Conservation (phyloP, 2,329 filamentous ascomycete genomes). For the Verticillium nubilum region DNA sequence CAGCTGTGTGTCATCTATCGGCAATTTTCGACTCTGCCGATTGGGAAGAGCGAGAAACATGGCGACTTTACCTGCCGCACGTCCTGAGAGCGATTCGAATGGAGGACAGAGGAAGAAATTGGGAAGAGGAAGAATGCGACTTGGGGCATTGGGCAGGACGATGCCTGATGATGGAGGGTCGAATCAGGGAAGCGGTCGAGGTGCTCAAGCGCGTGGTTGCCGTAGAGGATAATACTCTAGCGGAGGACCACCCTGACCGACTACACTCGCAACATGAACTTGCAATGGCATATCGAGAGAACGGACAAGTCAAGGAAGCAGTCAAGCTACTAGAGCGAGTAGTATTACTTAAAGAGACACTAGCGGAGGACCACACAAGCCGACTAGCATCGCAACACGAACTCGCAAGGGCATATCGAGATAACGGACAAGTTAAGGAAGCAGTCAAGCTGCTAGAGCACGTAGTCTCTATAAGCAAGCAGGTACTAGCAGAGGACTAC, state of each 20-base stretch:
- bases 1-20: background rate
- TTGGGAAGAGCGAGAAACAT: constrained; percentile 3
- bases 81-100: background rate
- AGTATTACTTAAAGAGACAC: too few relatives aligned
- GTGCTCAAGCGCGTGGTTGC: background rate
- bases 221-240: background rate
- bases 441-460: too few relatives aligned
- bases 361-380: too few relatives aligned
- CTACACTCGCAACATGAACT: too few relatives aligned
- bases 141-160: background rate
- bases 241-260: too few relatives aligned
- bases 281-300: too few relatives aligned
- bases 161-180: background rate
- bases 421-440: too few relatives aligned
- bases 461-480: too few relatives aligned
- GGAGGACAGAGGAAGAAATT: background rate
- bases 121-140: background rate
- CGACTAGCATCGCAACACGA: too few relatives aligned
- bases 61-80: constrained; percentile 3
- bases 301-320: background rate
- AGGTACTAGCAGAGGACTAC: too few relatives aligned
- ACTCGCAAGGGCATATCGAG: too few relatives aligned
- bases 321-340: too few relatives aligned
- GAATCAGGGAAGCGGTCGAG: background rate
- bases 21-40: background rate